phyloP scores from a whole-genome alignment of 345 rosid species.

The Brassica juncea region DNA sequence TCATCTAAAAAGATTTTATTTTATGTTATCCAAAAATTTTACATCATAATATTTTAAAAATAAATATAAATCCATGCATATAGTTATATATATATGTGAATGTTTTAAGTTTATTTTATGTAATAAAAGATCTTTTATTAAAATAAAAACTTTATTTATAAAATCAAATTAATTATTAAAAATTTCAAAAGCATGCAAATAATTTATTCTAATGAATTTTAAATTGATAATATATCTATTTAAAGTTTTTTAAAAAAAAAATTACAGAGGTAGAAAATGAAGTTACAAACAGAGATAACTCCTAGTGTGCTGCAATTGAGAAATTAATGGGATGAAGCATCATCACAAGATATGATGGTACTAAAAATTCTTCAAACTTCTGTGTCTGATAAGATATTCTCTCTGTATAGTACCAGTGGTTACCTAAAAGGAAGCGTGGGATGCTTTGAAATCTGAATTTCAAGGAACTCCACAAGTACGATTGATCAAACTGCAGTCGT shows the following conservation, averaged over 20 bases:
- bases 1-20: too few species aligned
- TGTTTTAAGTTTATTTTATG: too few species aligned
- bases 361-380: neutral
- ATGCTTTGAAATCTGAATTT: neutral
- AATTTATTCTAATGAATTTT: too few species aligned
- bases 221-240: too few species aligned
- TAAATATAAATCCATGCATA: too few species aligned
- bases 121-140: too few species aligned
- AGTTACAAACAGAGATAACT: neutral
- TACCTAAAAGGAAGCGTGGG: neutral
- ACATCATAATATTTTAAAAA: too few species aligned
- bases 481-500: neutral
- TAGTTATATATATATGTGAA: too few species aligned
- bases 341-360: neutral
- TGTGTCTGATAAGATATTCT: neutral
- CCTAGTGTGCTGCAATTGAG: neutral
- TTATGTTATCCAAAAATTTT: too few species aligned
- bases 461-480: neutral
- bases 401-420: neutral
- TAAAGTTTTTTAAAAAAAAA: neutral
- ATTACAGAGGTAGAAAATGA: neutral
- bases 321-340: neutral
- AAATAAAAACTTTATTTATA: too few species aligned
- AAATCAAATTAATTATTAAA: too few species aligned
- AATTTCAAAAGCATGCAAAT: too few species aligned